Evolutionary conservation across 2,329 filamentous ascomycete species (phyloP), one percentile per base, ranked within the genome.

Genomic region (Seiridium unicorne): DNA sequence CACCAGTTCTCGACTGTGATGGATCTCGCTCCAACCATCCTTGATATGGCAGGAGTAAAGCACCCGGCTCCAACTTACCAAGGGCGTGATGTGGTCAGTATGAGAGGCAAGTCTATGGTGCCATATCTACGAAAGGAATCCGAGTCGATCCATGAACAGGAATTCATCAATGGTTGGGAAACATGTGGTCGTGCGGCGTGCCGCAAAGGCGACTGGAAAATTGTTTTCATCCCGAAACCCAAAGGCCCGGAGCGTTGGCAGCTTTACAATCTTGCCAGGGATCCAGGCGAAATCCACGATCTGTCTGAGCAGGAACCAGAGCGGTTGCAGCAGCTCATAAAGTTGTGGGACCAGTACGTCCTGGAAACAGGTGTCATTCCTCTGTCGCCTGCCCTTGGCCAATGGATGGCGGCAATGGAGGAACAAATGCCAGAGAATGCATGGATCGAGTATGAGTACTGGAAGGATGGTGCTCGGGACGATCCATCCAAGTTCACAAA

Each of bases 401-500:
- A 80, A 3, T 88, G 82, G 74, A 74, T 88, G 57, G 82, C 82
- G 60, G 84, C 84, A 0, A 85, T 82, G 65, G 85, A 88, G 70
- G 84, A 81, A 61, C 84, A 88, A 76, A 88, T 88, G 85, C 82
- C 81, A 0, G 84, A 88, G 70, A 85, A 87, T 67, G 83, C 81
- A 5, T 87, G 84, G 85, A 87, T 88, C 73, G 84, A 88, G 72
- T 87, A 86, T 69, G 84, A 87, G 70, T 88, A 87, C 64, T 88
- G 84, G 84, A 74, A 77, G 51, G 69, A 75, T 3, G 73, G 74
- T 2, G 74, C 75, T 1, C 66, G 73, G 26, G 79, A 83, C 51
- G 74, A 79, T 18, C 78, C 78, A 4, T 69, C 74, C 54, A 79
- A 75, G 66, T 83, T 81, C 59, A 77, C 70, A 9, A 71, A 69